phyloP scores from a whole-genome alignment of 768 basidiomycete species.

The Pleurotus pulmonarius region DNA sequence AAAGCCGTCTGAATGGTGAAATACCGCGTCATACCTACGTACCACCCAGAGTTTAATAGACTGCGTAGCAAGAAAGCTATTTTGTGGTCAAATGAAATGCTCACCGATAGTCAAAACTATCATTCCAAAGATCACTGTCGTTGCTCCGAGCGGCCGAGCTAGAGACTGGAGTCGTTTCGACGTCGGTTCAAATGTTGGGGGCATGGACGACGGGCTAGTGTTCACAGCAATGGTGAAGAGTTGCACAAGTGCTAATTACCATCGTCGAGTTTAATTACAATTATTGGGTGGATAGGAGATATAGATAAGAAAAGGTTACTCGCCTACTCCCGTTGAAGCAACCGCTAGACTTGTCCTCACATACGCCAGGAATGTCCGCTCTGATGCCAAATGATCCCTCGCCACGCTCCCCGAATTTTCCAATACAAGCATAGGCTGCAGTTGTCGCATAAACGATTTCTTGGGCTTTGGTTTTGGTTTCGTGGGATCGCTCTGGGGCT shows the following conservation, averaged over 20 bases:
- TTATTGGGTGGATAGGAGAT: background rate
- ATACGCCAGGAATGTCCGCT: slow-evolving; percentile 48
- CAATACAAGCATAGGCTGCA: slow-evolving; percentile 17
- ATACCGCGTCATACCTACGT: slow-evolving; percentile 30
- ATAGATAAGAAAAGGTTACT: slow-evolving; percentile 3
- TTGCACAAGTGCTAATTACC: slow-evolving; percentile 37
- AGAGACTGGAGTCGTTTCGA: background rate
- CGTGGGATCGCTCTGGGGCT: background rate
- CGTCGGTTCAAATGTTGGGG: slow-evolving; percentile 1
- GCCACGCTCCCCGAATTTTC: slow-evolving; percentile 47
- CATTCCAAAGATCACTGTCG: slow-evolving; percentile 31
- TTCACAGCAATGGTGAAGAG: slow-evolving; percentile 36
- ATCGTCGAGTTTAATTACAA: background rate
- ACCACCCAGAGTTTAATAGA: too few species aligned
- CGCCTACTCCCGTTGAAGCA: slow-evolving; percentile 38
- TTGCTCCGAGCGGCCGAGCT: slow-evolving; percentile 43
- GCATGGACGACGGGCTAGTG: background rate
- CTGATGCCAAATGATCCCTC: slow-evolving; percentile 47
- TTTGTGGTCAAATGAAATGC: background rate
- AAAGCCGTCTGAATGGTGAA: slow-evolving; percentile 36
- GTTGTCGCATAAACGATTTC: background rate
- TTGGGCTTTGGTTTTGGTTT: background rate
- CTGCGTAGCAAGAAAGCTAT: too few species aligned
- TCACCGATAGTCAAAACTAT: slow-evolving; percentile 26
- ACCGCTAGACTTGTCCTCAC: slow-evolving; percentile 44